phyloP scores from a whole-genome alignment of 169 alveolate species.

The Miamiensis avidus region DNA sequence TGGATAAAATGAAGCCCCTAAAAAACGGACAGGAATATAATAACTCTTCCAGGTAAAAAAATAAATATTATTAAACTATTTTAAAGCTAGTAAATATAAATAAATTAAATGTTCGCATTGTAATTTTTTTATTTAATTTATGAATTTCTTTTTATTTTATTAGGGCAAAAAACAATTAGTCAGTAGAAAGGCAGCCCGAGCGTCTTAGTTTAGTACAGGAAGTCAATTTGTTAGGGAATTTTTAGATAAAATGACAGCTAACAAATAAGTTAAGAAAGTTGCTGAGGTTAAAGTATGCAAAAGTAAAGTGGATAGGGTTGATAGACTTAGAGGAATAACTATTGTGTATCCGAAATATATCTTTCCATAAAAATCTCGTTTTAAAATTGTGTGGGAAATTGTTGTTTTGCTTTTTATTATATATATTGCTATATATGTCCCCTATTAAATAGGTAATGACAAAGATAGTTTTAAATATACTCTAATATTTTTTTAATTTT shows the following conservation, averaged over 20 bases:
- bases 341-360: not conserved
- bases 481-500: no score
- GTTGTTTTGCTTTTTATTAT: no score
- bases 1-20: no score
- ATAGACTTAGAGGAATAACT: not conserved
- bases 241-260: not conserved
- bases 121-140: no score
- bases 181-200: not conserved
- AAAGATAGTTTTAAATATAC: no score
- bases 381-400: not conserved
- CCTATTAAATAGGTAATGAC: not conserved
- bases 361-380: not conserved
- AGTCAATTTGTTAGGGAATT: not conserved
- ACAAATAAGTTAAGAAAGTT: no score
- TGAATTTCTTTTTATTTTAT: no score
- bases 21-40: no score
- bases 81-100: no score
- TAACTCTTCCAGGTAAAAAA: no score
- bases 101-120: no score
- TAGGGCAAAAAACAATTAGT: not conserved
- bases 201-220: not conserved
- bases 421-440: not conserved
- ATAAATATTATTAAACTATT: no score
- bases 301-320: not conserved
- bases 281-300: not conserved